Conservation (phyloP, 2,329 filamentous ascomycete genomes). For the Fusarium heterosporum region DNA sequence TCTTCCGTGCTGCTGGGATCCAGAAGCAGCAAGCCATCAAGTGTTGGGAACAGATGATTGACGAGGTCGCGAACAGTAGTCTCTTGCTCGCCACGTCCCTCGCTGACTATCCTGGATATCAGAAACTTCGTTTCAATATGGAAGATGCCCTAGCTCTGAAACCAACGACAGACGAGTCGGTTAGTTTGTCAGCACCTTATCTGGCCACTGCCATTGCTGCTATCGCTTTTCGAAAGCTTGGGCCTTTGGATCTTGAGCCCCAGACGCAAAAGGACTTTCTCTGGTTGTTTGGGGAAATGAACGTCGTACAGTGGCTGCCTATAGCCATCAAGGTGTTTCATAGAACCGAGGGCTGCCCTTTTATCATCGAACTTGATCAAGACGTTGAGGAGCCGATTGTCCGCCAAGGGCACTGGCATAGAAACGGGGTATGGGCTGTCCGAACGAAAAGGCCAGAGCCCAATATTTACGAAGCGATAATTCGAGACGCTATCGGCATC, state of each 20-base stretch:
- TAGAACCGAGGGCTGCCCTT: accelerated
- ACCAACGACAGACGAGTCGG: too few relatives aligned
- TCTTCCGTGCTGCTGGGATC: too few relatives aligned
- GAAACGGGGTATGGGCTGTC: background rate
- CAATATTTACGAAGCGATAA: background rate
- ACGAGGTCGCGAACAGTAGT: too few relatives aligned
- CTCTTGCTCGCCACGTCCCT: too few relatives aligned
- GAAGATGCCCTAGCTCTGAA: too few relatives aligned
- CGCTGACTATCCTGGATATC: too few relatives aligned
- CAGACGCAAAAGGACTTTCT: accelerated
- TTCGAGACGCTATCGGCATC: background rate
- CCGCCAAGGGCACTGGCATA: accelerated
- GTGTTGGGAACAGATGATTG: too few relatives aligned
- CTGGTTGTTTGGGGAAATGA: background rate
- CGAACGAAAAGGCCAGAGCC: accelerated
- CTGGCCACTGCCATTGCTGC: background rate
- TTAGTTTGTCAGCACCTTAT: too few relatives aligned
- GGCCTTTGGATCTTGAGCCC: too few relatives aligned
- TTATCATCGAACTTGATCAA: background rate
- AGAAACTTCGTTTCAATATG: too few relatives aligned
- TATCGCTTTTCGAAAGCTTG: accelerated
- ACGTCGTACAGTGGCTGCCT: background rate
- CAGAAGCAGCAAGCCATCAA: too few relatives aligned
- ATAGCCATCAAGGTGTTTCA: background rate
- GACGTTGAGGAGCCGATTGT: accelerated